These are phyloP conservation scores for Cadophora luteo-olivacea DNA, from an alignment of 2,329 filamentous ascomycete genomes.

Conservation along the genomic window DNA sequence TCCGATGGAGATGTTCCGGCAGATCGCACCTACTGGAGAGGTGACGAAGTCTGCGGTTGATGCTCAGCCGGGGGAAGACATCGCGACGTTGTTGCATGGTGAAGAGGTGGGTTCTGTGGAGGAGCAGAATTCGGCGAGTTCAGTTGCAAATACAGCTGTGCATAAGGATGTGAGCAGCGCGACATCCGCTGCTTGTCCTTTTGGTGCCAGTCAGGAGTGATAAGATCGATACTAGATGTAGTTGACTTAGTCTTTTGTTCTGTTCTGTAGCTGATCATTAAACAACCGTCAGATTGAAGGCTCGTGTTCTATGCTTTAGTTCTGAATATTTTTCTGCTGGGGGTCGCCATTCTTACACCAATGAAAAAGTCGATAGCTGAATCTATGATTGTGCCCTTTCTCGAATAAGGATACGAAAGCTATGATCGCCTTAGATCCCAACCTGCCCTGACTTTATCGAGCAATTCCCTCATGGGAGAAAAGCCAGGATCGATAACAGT, in stretches of 20 bases:
- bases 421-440: slow-evolving; percentile 1
- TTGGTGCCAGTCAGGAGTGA: slow-evolving; percentile 8
- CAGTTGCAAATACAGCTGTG: neutral
- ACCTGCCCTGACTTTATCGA: slow-evolving; percentile 7
- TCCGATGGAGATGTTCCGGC: slow-evolving; percentile 69
- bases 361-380: neutral
- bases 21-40: slow-evolving; percentile 59
- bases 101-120: slow-evolving; percentile 19
- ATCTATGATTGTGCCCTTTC: neutral
- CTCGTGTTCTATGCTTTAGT: neutral
- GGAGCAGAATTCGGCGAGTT: neutral
- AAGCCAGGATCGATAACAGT: slow-evolving; percentile 30
- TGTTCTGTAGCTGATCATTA: no score
- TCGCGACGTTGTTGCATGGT: slow-evolving; percentile 31
- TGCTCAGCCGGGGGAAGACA: slow-evolving; percentile 21
- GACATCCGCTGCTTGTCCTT: slow-evolving; percentile 19
- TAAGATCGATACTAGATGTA: neutral
- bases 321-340: neutral
- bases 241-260: neutral
- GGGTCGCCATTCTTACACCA: neutral
- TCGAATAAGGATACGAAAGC: neutral
- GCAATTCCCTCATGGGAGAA: slow-evolving; percentile 25
- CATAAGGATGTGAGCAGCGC: slow-evolving; percentile 16
- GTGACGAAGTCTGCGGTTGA: slow-evolving; percentile 25
- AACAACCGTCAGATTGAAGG: neutral